A percentile compares a stretch with the other conserved stretches of the same genome.
phyloP scores from a whole-genome alignment of 148 eudicot genomes.

The Polygonum maritimum region DNA sequence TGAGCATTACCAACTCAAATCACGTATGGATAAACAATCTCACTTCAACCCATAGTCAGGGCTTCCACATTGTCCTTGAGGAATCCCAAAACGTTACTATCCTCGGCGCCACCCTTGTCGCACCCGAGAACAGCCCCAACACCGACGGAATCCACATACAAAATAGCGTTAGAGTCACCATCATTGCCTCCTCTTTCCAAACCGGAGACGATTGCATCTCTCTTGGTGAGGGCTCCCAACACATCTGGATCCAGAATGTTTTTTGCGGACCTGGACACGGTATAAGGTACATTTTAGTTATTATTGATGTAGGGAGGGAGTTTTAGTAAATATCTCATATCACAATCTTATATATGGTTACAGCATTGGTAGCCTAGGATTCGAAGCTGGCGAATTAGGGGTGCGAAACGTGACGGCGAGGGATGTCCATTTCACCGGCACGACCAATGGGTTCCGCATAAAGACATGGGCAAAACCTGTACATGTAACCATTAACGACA shows the following conservation, averaged over 20 bases:
- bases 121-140: conserved; percentile 42
- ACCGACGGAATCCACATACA: conserved; percentile 51
- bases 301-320: no score
- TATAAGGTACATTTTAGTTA: conserved; percentile 29
- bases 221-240: conserved; percentile 27
- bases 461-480: conserved; percentile 44
- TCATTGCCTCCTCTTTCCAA: conserved; percentile 17
- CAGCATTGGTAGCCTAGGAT: conserved; percentile 55
- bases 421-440: conserved; percentile 29
- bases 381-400: conserved; percentile 14
- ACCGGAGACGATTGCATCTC: conserved; percentile 70
- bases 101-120: conserved; percentile 18
- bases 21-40: conserved; percentile 31
- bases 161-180: conserved; percentile 14
- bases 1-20: conserved; percentile 25
- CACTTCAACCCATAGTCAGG: conserved; percentile 35
- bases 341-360: not conserved
- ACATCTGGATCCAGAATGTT: conserved; percentile 31
- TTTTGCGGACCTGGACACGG: conserved; percentile 69
- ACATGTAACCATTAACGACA: conserved; percentile 25
- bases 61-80: conserved; percentile 32
- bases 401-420: conserved; percentile 46
- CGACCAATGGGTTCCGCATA: conserved; percentile 58
- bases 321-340: no score
- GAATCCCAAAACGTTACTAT: conserved; percentile 25